phyloP scores from a whole-genome alignment of 805 yeast species.

The Yarrowia divulgata region DNA sequence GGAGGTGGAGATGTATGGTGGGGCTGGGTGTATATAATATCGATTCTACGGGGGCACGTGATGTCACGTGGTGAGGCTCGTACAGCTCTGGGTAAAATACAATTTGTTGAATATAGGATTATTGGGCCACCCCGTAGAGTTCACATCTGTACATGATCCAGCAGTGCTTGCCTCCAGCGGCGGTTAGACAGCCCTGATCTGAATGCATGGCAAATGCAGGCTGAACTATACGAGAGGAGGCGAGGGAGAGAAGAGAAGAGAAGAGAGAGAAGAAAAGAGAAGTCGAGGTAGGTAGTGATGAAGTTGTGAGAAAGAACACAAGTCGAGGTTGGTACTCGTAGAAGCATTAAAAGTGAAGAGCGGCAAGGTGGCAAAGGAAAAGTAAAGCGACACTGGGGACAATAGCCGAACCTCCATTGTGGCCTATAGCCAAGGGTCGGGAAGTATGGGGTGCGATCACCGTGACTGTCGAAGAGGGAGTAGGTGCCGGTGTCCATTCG shows the following conservation, averaged over 20 bases:
- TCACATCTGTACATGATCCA: neutral
- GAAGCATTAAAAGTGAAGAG: neutral
- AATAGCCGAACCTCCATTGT: neutral
- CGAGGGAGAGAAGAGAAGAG: neutral
- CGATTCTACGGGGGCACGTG: too few relatives aligned
- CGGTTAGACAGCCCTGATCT: slow-evolving; percentile 12
- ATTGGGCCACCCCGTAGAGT: neutral
- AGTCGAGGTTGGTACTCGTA: neutral
- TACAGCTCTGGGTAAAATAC: neutral
- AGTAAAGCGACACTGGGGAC: neutral
- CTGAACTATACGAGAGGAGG: slow-evolving; percentile 2
- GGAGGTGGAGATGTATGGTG: neutral
- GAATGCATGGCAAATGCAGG: slow-evolving; percentile 17
- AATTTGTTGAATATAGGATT: neutral
- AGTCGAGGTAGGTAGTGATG: too few relatives aligned
- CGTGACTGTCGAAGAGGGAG: neutral
- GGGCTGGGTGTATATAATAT: neutral
- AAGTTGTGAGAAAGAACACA: too few relatives aligned
- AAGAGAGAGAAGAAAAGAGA: too few relatives aligned
- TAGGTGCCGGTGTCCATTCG: neutral
- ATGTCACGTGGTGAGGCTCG: too few relatives aligned
- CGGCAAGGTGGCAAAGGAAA: neutral
- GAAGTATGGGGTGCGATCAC: neutral
- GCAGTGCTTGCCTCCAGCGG: slow-evolving; percentile 4
- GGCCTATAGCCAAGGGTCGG: neutral